phyloP scores from a whole-genome alignment of 768 basidiomycete species.

The Lactarius psammicola region DNA sequence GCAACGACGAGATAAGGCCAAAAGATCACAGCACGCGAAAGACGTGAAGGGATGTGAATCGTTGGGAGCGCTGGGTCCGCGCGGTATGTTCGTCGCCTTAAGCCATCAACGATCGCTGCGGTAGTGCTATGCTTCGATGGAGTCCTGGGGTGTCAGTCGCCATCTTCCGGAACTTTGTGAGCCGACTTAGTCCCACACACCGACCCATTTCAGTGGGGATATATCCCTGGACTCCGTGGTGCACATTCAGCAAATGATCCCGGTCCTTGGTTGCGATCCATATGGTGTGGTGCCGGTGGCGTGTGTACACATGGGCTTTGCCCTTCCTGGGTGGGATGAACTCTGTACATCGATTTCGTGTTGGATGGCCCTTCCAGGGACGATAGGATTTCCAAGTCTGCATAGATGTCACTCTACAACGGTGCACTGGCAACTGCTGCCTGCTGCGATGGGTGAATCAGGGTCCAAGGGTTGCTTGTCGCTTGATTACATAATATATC shows the following conservation, averaged over 20 bases:
- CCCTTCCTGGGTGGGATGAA: background rate
- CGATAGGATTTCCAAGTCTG: background rate
- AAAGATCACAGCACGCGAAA: background rate
- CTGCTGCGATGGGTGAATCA: too few relatives aligned
- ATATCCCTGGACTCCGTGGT: background rate
- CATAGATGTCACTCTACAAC: too few relatives aligned
- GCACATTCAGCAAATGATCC: background rate
- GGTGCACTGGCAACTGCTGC: too few relatives aligned
- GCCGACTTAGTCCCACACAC: background rate
- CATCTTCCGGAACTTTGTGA: background rate
- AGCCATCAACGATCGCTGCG: background rate
- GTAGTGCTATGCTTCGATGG: background rate
- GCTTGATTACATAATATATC: background rate
- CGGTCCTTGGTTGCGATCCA: constrained; percentile 1
- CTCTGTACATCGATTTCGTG: background rate
- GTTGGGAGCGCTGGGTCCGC: background rate
- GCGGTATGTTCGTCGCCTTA: background rate
- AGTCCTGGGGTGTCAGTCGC: background rate
- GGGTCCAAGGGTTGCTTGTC: too few relatives aligned
- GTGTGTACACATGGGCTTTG: background rate
- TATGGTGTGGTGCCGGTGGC: background rate
- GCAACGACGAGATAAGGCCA: background rate
- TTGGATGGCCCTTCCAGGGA: background rate
- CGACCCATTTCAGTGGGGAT: background rate
- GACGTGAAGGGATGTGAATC: background rate